A percentile compares a stretch with the other conserved stretches of the same genome.
phyloP scores from a whole-genome alignment of 192 early-diverging fungal genomes.

The Phlyctochytrium bullatum region DNA sequence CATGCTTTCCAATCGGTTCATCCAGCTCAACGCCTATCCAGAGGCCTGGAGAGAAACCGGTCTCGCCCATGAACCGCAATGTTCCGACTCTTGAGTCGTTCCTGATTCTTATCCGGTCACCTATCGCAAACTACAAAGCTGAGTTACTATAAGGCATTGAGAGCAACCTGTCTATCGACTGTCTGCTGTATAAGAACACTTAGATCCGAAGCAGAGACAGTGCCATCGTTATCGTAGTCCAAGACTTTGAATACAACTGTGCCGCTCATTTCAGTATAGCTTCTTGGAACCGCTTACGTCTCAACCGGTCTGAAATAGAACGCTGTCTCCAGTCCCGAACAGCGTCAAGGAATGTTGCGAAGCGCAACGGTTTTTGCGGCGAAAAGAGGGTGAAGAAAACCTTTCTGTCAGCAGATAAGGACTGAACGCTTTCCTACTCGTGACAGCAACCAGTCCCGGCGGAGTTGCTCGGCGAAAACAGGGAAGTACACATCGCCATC shows the following conservation, averaged over 20 bases:
- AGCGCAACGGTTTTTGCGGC: constrained; percentile 10
- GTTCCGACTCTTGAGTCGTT: constrained; percentile 39
- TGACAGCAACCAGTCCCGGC: constrained; percentile 17
- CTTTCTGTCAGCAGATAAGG: not conserved
- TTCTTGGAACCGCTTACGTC: constrained; percentile 1
- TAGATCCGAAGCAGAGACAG: constrained; percentile 13
- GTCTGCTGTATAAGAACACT: constrained; percentile 8
- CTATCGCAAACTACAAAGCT: not conserved
- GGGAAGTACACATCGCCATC: constrained; percentile 6
- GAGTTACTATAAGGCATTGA: not conserved
- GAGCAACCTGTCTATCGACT: not conserved
- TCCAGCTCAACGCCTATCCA: constrained; percentile 87
- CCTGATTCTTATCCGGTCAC: constrained; percentile 12
- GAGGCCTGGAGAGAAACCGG: constrained; percentile 70
- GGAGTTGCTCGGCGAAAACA: constrained; percentile 15
- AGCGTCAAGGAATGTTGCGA: constrained; percentile 12
- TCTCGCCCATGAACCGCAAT: constrained; percentile 71
- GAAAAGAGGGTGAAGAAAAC: constrained; percentile 23
- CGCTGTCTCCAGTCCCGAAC: constrained; percentile 12
- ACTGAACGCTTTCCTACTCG: not conserved
- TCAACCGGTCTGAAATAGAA: constrained; percentile 7
- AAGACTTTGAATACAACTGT: constrained; percentile 22
- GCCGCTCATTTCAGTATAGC: too few species aligned
- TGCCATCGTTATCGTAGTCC: constrained; percentile 22
- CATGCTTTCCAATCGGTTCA: constrained; percentile 29